Conservation (phyloP, 345 rosid genomes). For the Eucalyptus sp. region DNA sequence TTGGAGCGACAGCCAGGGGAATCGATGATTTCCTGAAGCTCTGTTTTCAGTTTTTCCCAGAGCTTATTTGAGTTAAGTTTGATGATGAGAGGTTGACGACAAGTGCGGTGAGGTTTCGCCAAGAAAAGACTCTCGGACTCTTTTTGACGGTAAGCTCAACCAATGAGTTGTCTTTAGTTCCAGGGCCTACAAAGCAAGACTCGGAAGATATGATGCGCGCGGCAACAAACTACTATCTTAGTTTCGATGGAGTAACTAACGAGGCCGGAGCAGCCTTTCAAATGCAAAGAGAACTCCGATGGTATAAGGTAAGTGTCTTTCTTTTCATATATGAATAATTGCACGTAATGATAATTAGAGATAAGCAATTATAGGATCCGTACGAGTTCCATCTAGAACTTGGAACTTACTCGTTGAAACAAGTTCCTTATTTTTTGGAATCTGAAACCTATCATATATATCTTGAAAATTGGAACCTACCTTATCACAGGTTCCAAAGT, state of each 20-base stretch:
- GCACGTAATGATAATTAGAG: too few relatives aligned
- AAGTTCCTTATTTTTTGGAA: too few relatives aligned
- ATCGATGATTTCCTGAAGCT: background rate
- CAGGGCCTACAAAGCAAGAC: background rate
- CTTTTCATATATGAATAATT: too few relatives aligned
- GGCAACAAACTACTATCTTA: background rate
- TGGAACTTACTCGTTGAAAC: too few relatives aligned
- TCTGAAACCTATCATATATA: too few relatives aligned
- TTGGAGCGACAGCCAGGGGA: accelerated
- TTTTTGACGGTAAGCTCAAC: background rate
- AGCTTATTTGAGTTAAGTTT: too few relatives aligned
- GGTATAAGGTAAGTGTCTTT: background rate
- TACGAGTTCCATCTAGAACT: too few relatives aligned
- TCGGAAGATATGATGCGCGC: accelerated
- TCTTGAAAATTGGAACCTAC: too few relatives aligned
- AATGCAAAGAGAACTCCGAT: background rate
- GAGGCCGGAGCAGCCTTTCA: background rate
- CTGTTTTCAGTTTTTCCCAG: background rate
- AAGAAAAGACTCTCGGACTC: background rate
- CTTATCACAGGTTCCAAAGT: too few relatives aligned
- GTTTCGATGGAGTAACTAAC: accelerated
- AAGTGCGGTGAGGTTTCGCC: accelerated
- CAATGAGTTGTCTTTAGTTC: background rate
- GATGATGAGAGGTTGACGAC: accelerated
- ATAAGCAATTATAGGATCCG: too few relatives aligned